phyloP scores from a whole-genome alignment of 140 eudicot species.

The Stevia rebaudiana region DNA sequence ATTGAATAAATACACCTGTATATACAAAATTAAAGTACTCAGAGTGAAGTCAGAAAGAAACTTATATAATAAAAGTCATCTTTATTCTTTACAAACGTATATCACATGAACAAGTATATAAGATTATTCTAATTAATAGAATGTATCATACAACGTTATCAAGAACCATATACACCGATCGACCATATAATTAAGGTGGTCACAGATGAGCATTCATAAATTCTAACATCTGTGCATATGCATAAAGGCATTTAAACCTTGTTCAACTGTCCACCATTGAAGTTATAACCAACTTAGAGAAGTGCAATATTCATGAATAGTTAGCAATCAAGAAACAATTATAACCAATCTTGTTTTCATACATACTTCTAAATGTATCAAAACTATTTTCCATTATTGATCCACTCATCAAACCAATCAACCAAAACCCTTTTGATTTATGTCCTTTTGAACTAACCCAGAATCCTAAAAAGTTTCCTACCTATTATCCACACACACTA shows the following conservation, averaged over 20 bases:
- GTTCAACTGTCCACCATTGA: slow-evolving; percentile 27
- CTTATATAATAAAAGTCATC: neutral
- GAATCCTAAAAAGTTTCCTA: slow-evolving; percentile 21
- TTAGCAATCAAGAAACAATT: slow-evolving; percentile 11
- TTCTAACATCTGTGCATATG: slow-evolving; percentile 18
- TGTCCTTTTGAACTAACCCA: slow-evolving; percentile 26
- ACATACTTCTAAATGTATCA: slow-evolving; percentile 16
- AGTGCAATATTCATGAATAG: slow-evolving; percentile 35
- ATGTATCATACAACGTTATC: slow-evolving; percentile 1
- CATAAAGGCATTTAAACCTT: slow-evolving; percentile 23
- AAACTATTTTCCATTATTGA: slow-evolving; percentile 30
- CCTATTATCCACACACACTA: slow-evolving; percentile 32
- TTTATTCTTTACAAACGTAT: too few species aligned
- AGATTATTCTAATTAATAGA: neutral
- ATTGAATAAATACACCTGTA: neutral
- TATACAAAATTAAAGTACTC: too few species aligned
- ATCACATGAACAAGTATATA: too few species aligned
- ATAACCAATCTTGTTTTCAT: slow-evolving; percentile 25
- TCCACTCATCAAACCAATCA: slow-evolving; percentile 29
- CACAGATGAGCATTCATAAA: neutral
- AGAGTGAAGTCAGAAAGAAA: too few species aligned
- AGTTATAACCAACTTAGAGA: slow-evolving; percentile 43
- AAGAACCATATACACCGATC: slow-evolving; percentile 18
- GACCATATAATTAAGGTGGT: neutral
- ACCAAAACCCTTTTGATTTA: slow-evolving; percentile 28